A percentile compares a stretch with the other conserved stretches of the same genome.
Evolutionary conservation across 192 early-diverging fungal species (phyloP).

Genomic region (Gaertneriomyces semiglobifer): DNA sequence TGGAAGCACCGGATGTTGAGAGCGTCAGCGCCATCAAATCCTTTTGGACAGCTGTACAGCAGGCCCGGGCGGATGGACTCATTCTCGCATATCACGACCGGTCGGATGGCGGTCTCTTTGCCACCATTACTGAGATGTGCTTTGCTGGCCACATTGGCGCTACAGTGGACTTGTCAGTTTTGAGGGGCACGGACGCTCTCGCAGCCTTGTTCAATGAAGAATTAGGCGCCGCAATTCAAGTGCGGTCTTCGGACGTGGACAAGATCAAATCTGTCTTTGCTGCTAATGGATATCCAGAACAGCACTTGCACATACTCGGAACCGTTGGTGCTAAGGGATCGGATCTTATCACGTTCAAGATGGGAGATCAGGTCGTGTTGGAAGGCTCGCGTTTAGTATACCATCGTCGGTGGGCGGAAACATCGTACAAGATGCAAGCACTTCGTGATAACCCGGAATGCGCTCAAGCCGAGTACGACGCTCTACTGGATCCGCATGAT

Average conservation of each 20-base stretch:
- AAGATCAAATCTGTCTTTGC: conserved; percentile 50
- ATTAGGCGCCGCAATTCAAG: conserved; percentile 94
- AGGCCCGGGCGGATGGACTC: conserved; percentile 44
- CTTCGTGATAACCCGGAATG: conserved; percentile 86
- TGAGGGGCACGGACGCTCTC: conserved; percentile 39
- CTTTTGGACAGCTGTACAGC: conserved; percentile 78
- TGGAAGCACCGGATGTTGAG: conserved; percentile 84
- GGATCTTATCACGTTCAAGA: conserved; percentile 48
- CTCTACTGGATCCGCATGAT: conserved; percentile 66
- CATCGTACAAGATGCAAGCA: conserved; percentile 87
- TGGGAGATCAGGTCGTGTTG: conserved; percentile 47
- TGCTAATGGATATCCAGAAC: conserved; percentile 50
- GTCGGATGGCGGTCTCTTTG: conserved; percentile 94
- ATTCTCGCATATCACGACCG: conserved; percentile 97
- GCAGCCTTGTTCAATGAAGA: conserved; percentile 94
- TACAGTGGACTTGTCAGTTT: conserved; percentile 58
- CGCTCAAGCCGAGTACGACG: conserved; percentile 79
- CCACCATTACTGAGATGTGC: conserved; percentile 91
- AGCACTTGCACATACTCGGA: conserved; percentile 56
- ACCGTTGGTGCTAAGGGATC: conserved; percentile 46
- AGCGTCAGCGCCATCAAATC: conserved; percentile 60
- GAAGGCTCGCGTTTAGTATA: conserved; percentile 58
- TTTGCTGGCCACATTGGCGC: conserved; percentile 92
- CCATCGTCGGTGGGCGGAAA: conserved; percentile 85
- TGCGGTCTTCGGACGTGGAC: conserved; percentile 57